Percentiles rank a stretch among this genome's conserved stretches.
phyloP scores from a whole-genome alignment of 1,284 basidiomycete genomes.

The Coniophora puteana region DNA sequence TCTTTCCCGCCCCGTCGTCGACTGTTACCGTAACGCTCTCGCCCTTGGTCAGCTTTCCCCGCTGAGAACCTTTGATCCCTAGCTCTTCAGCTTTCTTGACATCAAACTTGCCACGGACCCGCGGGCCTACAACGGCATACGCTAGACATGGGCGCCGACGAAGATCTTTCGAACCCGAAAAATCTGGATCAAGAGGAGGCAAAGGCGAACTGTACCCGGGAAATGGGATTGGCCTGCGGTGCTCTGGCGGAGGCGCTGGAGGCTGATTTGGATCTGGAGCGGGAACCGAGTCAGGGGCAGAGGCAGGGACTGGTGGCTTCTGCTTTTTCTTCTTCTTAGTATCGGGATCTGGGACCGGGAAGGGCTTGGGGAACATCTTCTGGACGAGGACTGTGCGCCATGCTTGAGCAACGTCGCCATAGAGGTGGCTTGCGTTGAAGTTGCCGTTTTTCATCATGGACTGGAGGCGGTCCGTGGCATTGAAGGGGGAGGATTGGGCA shows the following conservation, averaged over 20 bases:
- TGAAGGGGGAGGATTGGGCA: too few relatives aligned
- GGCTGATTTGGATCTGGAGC: background rate
- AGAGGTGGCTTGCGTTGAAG: constrained; percentile 36
- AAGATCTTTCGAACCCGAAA: constrained; percentile 20
- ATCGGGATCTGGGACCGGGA: constrained; percentile 9
- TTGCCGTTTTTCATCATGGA: constrained; percentile 21
- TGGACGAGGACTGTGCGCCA: constrained; percentile 49
- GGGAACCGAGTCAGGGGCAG: constrained; percentile 30
- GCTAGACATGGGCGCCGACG: constrained; percentile 40
- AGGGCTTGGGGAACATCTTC: constrained; percentile 54
- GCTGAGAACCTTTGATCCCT: constrained; percentile 61
- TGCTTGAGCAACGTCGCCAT: constrained; percentile 40
- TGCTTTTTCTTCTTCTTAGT: background rate
- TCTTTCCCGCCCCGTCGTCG: constrained; percentile 35
- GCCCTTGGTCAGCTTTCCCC: constrained; percentile 46
- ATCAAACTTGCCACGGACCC: constrained; percentile 85
- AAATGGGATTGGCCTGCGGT: constrained; percentile 13
- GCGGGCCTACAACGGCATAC: constrained; percentile 78
- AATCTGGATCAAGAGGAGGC: constrained; percentile 18
- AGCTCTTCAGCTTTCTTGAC: constrained; percentile 60
- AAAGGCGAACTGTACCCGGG: constrained; percentile 15
- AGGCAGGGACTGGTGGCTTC: constrained; percentile 28
- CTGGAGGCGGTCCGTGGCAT: constrained; percentile 10
- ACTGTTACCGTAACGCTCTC: constrained; percentile 52
- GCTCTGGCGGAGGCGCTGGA: constrained; percentile 4